Base-by-base conservation (phyloP, 179 eudicot genomes). In the Monotropa hypopitys region DNA sequence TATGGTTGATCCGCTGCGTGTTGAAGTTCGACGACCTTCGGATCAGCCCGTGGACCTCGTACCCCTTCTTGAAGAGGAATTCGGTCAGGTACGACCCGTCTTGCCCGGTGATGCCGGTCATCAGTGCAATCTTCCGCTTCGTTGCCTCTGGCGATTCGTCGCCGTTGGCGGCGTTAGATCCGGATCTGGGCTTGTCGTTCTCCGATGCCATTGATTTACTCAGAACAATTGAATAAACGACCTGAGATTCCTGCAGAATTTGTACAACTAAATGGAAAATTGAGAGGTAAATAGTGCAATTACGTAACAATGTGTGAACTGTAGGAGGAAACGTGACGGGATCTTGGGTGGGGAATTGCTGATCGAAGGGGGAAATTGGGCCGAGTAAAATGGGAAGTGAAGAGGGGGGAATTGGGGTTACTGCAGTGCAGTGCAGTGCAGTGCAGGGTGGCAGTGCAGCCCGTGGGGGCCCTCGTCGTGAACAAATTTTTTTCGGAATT, bases 41-140 rank as follows among this genome's bases (percentile, higher is more conserved):
- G 74, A 95, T 95, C 30, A 95, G 80, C 50, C 98, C 97, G 80
- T 93, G 99, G 23, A 95, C 98, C 38, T 84, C 83, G 90, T 95
- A 95, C 40, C 81, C 83, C 26, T 93, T 93, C 49, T 72, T 47
- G 21, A 95, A 84, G 79, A 95, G 90, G 84, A 95, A 86, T 80
- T 95, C 98, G n/a, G 99, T 95, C 10, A 93, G 89, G 90, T 95
- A 93, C 1, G 98, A 93, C 0, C 99, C 99, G 77, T 93, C 97
- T 74, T 95, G 99, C 13, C 99, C 98, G 2, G 97, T 95, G 76
- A 95, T 95, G 6, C 99, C 99, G 43, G 97, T 90, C 75, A 95
- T 89, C 73, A 95, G 75, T 20, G 99, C 99, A 0, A 87, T 81
- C 77, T 91, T 92, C 2, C 68, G 76, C 16, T 74, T 65, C 4